Percentiles rank a stretch among this genome's conserved stretches.
These are phyloP conservation scores for Fagopyrum homotropicum DNA, from an alignment of 148 eudicot species.

Conservation along the genomic window DNA sequence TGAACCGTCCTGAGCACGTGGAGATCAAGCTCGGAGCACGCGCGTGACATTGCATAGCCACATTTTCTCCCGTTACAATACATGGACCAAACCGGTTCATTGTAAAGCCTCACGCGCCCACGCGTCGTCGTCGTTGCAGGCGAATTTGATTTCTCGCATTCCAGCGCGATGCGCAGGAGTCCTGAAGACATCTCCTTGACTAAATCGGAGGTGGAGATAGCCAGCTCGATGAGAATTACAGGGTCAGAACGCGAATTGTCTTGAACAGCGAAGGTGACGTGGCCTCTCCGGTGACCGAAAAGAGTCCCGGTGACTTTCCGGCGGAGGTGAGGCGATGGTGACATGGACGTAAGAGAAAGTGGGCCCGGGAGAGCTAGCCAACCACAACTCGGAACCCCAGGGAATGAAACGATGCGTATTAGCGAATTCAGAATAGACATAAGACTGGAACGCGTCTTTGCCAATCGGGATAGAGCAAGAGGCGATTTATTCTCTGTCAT, in stretches of 20 bases:
- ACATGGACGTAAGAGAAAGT: background rate
- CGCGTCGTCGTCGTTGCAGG: too few species aligned
- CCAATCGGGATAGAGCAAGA: slow-evolving; percentile 11
- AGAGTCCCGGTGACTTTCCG: slow-evolving; percentile 78
- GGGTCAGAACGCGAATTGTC: slow-evolving; percentile 52
- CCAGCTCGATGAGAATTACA: slow-evolving; percentile 46
- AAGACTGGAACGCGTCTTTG: slow-evolving; percentile 20
- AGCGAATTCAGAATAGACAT: slow-evolving; percentile 49
- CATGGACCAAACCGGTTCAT: slow-evolving; percentile 72
- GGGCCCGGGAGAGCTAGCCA: slow-evolving; percentile 29
- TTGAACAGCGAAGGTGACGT: slow-evolving; percentile 74
- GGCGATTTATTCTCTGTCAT: background rate
- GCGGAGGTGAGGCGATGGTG: slow-evolving; percentile 29
- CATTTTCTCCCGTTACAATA: slow-evolving; percentile 71
- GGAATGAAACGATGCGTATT: slow-evolving; percentile 35
- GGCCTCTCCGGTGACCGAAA: slow-evolving; percentile 77
- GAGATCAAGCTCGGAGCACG: slow-evolving; percentile 48
- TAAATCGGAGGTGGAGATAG: slow-evolving; percentile 47
- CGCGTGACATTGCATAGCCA: slow-evolving; percentile 55
- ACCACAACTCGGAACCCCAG: slow-evolving; percentile 30
- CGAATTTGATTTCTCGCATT: slow-evolving; percentile 42
- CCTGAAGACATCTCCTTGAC: slow-evolving; percentile 87
- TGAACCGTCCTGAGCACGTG: slow-evolving; percentile 57
- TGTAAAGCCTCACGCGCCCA: slow-evolving; percentile 19
- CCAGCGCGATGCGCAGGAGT: slow-evolving; percentile 65